Conservation (phyloP, 768 basidiomycete genomes). For the Pulveroboletus sp. region DNA sequence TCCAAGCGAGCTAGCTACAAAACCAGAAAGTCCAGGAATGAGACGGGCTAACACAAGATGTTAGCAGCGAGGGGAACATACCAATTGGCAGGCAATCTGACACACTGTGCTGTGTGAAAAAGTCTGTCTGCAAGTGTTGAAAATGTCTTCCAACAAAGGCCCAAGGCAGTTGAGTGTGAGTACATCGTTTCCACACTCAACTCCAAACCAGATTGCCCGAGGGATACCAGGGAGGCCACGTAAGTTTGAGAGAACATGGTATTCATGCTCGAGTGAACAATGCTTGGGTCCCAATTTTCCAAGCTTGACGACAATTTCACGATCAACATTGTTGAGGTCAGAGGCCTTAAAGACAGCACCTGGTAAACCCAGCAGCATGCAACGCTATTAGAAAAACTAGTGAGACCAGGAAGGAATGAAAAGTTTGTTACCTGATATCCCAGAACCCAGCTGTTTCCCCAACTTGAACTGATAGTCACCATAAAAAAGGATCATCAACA, state of each 20-base stretch:
- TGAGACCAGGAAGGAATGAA: too few relatives aligned
- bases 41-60: too few relatives aligned
- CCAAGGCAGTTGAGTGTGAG: not conserved
- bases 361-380: not conserved
- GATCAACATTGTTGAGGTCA: not conserved
- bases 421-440: not conserved
- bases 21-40: not conserved
- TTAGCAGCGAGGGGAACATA: not conserved
- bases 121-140: not conserved
- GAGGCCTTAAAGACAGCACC: too few relatives aligned
- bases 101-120: not conserved
- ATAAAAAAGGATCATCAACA: not conserved
- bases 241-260: not conserved
- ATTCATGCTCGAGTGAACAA: not conserved
- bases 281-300: not conserved
- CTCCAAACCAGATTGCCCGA: not conserved
- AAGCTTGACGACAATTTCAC: not conserved
- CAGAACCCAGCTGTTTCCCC: not conserved
- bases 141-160: not conserved
- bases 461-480: not conserved
- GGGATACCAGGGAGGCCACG: not conserved
- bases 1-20: not conserved
- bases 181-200: not conserved
- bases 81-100: not conserved
- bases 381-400: too few relatives aligned